These are phyloP conservation scores for Silene latifolia DNA, from an alignment of 148 eudicot species.

Conservation along the genomic window DNA sequence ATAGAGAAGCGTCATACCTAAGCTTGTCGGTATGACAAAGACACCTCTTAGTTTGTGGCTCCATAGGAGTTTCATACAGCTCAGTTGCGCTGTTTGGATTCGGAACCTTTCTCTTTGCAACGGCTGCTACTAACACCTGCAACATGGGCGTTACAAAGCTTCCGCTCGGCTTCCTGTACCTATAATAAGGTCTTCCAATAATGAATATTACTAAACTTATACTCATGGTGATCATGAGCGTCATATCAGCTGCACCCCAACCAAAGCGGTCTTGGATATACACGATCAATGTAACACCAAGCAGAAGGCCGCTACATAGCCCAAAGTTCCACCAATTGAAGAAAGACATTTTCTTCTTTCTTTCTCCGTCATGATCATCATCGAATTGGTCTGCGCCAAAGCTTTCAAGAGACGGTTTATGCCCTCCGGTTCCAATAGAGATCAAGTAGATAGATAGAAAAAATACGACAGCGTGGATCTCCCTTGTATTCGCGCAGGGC, in stretches of 20 bases:
- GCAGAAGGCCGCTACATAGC: conserved; percentile 56
- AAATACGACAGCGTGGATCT: conserved; percentile 47
- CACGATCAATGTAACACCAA: conserved; percentile 69
- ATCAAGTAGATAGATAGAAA: conserved; percentile 60
- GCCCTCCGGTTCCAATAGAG: conserved; percentile 78
- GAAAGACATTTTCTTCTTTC: conserved; percentile 60
- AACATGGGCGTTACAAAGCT: conserved; percentile 66
- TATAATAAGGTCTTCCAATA: conserved; percentile 60
- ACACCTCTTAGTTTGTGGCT: background rate
- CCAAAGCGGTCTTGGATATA: conserved; percentile 64
- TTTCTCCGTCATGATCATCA: conserved; percentile 52
- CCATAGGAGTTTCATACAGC: background rate
- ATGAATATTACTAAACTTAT: conserved; percentile 41
- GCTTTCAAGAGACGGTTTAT: conserved; percentile 73
- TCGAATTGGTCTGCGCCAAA: conserved; percentile 92
- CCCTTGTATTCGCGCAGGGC: conserved; percentile 37
- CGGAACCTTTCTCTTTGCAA: conserved; percentile 50
- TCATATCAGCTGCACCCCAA: conserved; percentile 57
- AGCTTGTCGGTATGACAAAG: conserved; percentile 14
- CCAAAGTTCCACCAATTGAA: conserved; percentile 86
- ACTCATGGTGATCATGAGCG: conserved; percentile 43
- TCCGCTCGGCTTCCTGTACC: conserved; percentile 49
- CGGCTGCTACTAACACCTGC: conserved; percentile 70
- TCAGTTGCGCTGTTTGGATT: conserved; percentile 27
- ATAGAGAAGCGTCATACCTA: background rate